Percentiles rank a stretch among this genome's conserved stretches.
phyloP scores from a whole-genome alignment of 2,329 filamentous ascomycete species.

The Microdochium nivale region DNA sequence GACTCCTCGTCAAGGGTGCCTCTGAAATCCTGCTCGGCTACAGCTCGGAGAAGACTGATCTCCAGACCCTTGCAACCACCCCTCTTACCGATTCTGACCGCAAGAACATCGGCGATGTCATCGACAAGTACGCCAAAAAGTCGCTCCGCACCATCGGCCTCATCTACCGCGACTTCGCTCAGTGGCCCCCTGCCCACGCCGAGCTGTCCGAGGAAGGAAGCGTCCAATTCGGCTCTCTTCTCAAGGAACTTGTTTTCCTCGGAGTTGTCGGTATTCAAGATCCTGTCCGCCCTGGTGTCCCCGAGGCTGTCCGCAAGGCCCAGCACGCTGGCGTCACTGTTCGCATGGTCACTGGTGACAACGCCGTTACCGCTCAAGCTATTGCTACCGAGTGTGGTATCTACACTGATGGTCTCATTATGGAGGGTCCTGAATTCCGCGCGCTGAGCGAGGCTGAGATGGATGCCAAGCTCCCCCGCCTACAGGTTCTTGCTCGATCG shows the following conservation, averaged over 20 bases:
- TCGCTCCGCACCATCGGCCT: constrained; percentile 70
- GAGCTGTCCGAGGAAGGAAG: constrained; percentile 48
- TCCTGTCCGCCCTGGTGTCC: constrained; percentile 59
- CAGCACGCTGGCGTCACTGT: constrained; percentile 61
- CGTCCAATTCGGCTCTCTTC: constrained; percentile 49
- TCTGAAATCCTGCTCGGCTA: constrained; percentile 44
- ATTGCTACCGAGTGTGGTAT: constrained; percentile 71
- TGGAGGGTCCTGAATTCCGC: constrained; percentile 62
- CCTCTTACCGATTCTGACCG: constrained; percentile 48
- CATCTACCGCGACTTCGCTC: constrained; percentile 63
- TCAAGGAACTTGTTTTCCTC: constrained; percentile 65
- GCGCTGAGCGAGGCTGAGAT: constrained; percentile 51
- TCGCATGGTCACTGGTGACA: constrained; percentile 70
- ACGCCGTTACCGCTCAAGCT: constrained; percentile 62
- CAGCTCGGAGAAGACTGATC: constrained; percentile 25
- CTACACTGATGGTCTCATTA: constrained; percentile 50
- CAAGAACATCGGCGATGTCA: constrained; percentile 42
- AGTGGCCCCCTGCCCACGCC: constrained; percentile 63
- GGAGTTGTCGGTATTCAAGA: constrained; percentile 69
- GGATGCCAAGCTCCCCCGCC: constrained; percentile 45
- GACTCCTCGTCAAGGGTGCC: constrained; percentile 45
- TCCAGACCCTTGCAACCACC: constrained; percentile 29
- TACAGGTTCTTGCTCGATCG: constrained; percentile 57
- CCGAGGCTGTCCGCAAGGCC: constrained; percentile 58
- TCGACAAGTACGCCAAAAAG: constrained; percentile 52